Conservation (phyloP, 83 land plant species). For the Thuja plicata region DNA sequence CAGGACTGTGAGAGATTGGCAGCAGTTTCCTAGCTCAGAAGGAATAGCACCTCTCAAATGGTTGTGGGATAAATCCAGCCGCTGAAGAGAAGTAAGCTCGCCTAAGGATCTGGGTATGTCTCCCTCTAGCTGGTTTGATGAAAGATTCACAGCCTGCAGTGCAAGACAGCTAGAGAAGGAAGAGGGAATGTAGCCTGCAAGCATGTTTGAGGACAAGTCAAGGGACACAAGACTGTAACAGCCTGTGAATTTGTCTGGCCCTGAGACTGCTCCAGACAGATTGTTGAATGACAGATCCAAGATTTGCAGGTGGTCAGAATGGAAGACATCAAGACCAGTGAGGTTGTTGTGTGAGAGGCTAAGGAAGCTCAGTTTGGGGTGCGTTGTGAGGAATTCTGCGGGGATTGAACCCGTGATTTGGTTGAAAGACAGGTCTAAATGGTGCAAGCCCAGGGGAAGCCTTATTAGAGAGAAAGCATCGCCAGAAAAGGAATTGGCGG, state of each 20-base stretch:
- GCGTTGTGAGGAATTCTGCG: constrained; percentile 24
- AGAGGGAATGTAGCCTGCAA: constrained; percentile 38
- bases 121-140: constrained; percentile 45
- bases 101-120: constrained; percentile 38
- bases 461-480: constrained; percentile 41
- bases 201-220: constrained; percentile 49
- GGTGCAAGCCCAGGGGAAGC: constrained; percentile 31
- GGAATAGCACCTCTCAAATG: constrained; percentile 50
- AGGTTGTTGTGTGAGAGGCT: constrained; percentile 57
- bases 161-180: constrained; percentile 42
- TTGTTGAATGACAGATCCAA: constrained; percentile 75
- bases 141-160: constrained; percentile 41
- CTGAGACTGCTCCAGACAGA: constrained; percentile 30
- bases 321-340: constrained; percentile 20
- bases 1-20: constrained; percentile 42
- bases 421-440: constrained; percentile 45
- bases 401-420: constrained; percentile 40
- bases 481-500: constrained; percentile 39
- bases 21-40: constrained; percentile 35
- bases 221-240: constrained; percentile 39
- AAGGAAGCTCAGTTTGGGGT: constrained; percentile 36
- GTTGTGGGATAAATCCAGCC: constrained; percentile 59
- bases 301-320: constrained; percentile 31
- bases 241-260: constrained; percentile 18
- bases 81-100: constrained; percentile 30